These are phyloP conservation scores for Mycena citricolor DNA, from an alignment of 1,284 basidiomycete genomes.

Conservation along the genomic window DNA sequence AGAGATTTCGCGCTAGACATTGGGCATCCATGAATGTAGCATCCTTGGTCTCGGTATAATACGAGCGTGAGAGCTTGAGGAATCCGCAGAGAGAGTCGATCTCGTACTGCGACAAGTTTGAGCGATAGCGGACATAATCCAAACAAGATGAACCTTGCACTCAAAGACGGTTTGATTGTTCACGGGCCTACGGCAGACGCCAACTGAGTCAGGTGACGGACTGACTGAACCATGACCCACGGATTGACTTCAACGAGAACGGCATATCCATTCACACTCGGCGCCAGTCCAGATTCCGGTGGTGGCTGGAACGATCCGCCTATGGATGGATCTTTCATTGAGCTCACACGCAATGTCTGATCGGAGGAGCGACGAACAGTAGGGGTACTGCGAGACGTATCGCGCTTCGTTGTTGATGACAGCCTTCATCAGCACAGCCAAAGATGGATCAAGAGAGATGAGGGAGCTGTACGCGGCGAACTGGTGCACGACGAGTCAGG, in stretches of 20 bases:
- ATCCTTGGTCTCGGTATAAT: conserved; percentile 70
- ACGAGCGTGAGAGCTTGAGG: conserved; percentile 69
- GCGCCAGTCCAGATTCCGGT: conserved; percentile 20
- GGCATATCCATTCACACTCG: conserved; percentile 18
- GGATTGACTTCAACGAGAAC: conserved; percentile 36
- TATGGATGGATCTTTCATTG: conserved; percentile 42
- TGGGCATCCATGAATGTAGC: conserved; percentile 68
- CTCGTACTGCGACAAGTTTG: conserved; percentile 46
- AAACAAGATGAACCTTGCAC: conserved; percentile 46
- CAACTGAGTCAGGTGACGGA: not conserved
- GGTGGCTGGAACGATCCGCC: conserved; percentile 44
- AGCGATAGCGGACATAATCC: not conserved
- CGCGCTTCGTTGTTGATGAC: conserved; percentile 37
- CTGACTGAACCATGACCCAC: conserved; percentile 32
- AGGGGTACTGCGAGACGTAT: conserved; percentile 55
- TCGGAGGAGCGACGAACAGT: conserved; percentile 46
- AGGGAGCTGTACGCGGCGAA: conserved; percentile 21
- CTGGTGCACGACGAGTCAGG: not conserved
- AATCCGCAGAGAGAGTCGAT: conserved; percentile 60
- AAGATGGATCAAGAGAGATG: conserved; percentile 9
- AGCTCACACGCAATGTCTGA: conserved; percentile 38
- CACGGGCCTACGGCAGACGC: conserved; percentile 39
- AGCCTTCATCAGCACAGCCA: conserved; percentile 19
- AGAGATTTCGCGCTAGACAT: conserved; percentile 39
- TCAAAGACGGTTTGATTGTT: conserved; percentile 57